Conservation (phyloP, 2,329 filamentous ascomycete genomes). For the Gremmenia infestans region DNA sequence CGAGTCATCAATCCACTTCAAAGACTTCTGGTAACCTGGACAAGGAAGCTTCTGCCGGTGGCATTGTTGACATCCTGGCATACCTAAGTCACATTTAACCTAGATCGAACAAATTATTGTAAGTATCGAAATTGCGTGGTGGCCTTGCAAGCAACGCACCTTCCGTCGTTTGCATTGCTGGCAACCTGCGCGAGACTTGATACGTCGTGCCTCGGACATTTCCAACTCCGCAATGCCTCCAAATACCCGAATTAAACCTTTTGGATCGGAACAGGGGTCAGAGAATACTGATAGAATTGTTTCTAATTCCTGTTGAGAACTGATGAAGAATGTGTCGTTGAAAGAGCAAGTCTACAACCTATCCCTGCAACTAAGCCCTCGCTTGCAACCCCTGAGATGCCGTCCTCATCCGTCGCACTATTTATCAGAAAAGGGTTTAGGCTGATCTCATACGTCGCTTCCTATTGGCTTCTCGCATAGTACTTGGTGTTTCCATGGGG, state of each 20-base stretch:
- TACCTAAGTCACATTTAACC: slow-evolving; percentile 2
- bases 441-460: not conserved
- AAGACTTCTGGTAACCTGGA: slow-evolving; percentile 9
- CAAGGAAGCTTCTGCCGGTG: slow-evolving; percentile 6
- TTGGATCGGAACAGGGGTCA: not conserved
- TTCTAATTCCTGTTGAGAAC: not conserved
- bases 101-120: not conserved
- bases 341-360: not conserved
- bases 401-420: not conserved
- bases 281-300: not conserved
- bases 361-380: not conserved
- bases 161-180: slow-evolving; percentile 8
- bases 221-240: not conserved
- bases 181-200: slow-evolving; percentile 11
- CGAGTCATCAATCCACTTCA: slow-evolving; percentile 6
- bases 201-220: slow-evolving; percentile 9
- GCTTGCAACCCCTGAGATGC: not conserved
- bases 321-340: slow-evolving; percentile 1
- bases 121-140: not conserved
- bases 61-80: slow-evolving; percentile 7
- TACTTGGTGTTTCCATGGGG: not conserved
- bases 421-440: not conserved
- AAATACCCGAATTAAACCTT: not conserved
- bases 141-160: not conserved
- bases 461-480: not conserved